Evolutionary conservation across 768 basidiomycete species (phyloP), one percentile per base, ranked within the genome.

Genomic region (Calvatia gigantea): DNA sequence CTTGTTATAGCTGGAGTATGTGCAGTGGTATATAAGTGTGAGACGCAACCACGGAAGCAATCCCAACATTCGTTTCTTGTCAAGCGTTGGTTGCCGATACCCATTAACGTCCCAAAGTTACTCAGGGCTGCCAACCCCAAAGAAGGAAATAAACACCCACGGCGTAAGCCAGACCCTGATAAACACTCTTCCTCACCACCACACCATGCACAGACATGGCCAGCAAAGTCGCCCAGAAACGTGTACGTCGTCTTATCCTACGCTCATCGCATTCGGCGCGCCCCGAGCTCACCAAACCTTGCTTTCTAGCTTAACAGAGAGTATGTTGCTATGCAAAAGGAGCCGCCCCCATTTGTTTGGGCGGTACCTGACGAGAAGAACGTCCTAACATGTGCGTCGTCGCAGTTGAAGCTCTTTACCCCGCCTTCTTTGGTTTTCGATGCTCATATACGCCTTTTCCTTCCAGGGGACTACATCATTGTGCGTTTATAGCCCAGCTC

Each of bases 311-410:
- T 92, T 58, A 75, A 78, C 32, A 94, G 96, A 73, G 95, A 98
- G 76, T 94, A 88, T 73, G 83, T 90, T 64, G 76, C 82, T 46
- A 96, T 98, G 91, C 93, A 96, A 73, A 88, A 75, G 66, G 87
- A 90, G 58, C 93, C 96, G 12, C 96, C 96, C 1, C 96, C 96
- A 58, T 98, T 94, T 70, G 87, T 98, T 19, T 95, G 91, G 88
- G 95, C 96, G 35, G 81, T 81, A 28, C 96, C 96, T 12, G 94
- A 97, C 64, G 96, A 98, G 81, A 94, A 94, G 85, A 96, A 98
- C 70, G 95, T 98, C 63, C 70, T 98, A 48, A 94, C 83, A 53
- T 98, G 94, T 97, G 68, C 72, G 94, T 79, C 15, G 7, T 12
- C 11, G 11, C 35, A 14, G 8, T 15, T 17, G 6, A 9, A 12